Evolutionary conservation across 1,139 yeast genomes (phyloP).

Genomic region (Scheffersomyces segobiensis): DNA sequence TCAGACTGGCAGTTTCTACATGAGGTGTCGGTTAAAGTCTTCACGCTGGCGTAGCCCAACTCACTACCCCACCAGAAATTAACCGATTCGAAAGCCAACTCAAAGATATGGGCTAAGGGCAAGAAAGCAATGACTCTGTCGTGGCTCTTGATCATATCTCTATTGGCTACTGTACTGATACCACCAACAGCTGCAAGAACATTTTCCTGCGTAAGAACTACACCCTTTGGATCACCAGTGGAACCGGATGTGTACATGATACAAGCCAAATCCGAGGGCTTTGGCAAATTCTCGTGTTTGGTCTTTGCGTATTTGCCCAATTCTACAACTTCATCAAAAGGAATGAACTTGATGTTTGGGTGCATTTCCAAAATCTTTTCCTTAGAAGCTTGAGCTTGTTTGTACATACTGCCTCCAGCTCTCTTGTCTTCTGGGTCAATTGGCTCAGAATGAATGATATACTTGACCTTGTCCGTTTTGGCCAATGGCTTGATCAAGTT

Average conservation of each 20-base stretch:
- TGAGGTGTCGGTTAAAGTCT: conserved; percentile 82
- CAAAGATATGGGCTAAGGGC: conserved; percentile 96
- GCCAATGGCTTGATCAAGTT: conserved; percentile 72
- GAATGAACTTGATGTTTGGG: conserved; percentile 73
- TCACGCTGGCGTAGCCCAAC: conserved; percentile 89
- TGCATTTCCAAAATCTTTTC: conserved; percentile 59
- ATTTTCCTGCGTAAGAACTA: conserved; percentile 75
- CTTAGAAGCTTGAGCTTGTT: conserved; percentile 56
- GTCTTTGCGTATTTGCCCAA: conserved; percentile 53
- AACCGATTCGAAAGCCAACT: conserved; percentile 80
- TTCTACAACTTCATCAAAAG: conserved; percentile 64
- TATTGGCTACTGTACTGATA: conserved; percentile 62
- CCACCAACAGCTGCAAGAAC: conserved; percentile 86
- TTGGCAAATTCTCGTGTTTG: conserved; percentile 44
- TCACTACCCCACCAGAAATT: conserved; percentile 87
- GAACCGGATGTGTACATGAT: conserved; percentile 99
- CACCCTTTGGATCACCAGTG: conserved; percentile 98
- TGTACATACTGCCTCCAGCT: conserved; percentile 56
- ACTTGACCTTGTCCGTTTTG: conserved; percentile 61
- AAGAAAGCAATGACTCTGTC: conserved; percentile 85
- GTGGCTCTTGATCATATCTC: conserved; percentile 47
- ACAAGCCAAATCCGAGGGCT: conserved; percentile 77
- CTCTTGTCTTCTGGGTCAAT: conserved; percentile 66
- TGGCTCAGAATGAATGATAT: conserved; percentile 68
- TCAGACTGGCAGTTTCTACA: conserved; percentile 87